Evolutionary conservation across 257 asterid genomes (phyloP).

Genomic region (Solanum appendiculatum): DNA sequence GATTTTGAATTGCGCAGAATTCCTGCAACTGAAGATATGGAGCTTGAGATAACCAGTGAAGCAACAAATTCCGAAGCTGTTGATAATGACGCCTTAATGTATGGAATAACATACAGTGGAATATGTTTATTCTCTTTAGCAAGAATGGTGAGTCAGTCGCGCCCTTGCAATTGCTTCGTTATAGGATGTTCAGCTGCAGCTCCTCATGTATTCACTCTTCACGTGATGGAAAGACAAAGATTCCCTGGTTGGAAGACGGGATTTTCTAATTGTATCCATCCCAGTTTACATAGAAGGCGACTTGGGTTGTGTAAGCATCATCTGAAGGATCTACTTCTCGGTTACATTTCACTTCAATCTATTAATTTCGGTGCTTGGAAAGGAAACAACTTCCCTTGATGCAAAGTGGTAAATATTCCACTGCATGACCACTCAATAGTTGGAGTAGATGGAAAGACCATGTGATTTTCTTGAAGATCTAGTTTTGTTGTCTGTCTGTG

Average conservation of each 20-base stretch:
- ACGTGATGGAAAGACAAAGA: conserved; percentile 84
- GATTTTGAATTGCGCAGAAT: conserved; percentile 55
- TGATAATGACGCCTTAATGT: conserved; percentile 34
- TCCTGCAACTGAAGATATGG: conserved; percentile 52
- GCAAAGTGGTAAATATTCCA: not conserved
- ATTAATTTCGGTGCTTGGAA: conserved; percentile 25
- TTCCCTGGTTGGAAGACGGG: conserved; percentile 97
- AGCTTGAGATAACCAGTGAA: conserved; percentile 40
- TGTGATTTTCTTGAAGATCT: not conserved
- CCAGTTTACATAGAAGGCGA: conserved; percentile 63
- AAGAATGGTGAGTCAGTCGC: conserved; percentile 52
- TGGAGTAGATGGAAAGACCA: not conserved
- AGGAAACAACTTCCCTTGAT: not conserved
- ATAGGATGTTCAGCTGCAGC: conserved; percentile 54
- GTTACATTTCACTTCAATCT: conserved; percentile 36
- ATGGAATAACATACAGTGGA: conserved; percentile 61
- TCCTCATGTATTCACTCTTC: conserved; percentile 58
- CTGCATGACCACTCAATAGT: not conserved
- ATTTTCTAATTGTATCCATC: conserved; percentile 65
- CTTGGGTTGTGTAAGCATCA: conserved; percentile 74
- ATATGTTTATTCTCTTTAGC: conserved; percentile 59
- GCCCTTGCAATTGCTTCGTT: conserved; percentile 76
- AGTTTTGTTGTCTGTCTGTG: not conserved
- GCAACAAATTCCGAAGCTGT: conserved; percentile 11
- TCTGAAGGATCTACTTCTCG: conserved; percentile 61